These are phyloP conservation scores for Cryptococcus floricola DNA, from an alignment of 1,284 basidiomycete genomes.

Conservation along the genomic window DNA sequence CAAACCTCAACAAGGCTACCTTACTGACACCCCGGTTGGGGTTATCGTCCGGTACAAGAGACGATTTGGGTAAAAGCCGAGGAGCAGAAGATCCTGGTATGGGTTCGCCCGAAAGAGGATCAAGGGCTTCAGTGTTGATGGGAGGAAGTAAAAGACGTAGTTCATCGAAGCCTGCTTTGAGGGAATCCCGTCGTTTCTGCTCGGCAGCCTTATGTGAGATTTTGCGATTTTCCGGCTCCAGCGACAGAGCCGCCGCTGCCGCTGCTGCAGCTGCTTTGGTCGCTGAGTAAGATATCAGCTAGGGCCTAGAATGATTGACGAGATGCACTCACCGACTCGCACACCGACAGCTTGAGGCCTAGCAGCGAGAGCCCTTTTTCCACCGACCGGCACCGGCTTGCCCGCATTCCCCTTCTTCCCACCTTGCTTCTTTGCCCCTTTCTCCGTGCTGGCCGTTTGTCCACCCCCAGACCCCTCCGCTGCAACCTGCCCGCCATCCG, in stretches of 20 bases:
- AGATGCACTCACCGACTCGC: slow-evolving; percentile 22
- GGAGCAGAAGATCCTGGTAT: slow-evolving; percentile 81
- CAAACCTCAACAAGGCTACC: slow-evolving; percentile 82
- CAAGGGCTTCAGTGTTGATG: slow-evolving; percentile 63
- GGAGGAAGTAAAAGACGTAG: slow-evolving; percentile 81
- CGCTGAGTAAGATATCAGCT: slow-evolving; percentile 10
- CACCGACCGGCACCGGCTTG: slow-evolving; percentile 11
- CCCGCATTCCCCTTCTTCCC: background rate
- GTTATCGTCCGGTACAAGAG: slow-evolving; percentile 68
- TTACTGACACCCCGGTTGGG: slow-evolving; percentile 95
- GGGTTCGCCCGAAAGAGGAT: slow-evolving; percentile 62
- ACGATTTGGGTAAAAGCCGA: slow-evolving; percentile 70
- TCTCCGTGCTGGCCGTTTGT: background rate
- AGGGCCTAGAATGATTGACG: background rate
- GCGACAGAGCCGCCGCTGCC: slow-evolving; percentile 21
- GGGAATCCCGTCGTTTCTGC: slow-evolving; percentile 90
- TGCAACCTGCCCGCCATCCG: background rate
- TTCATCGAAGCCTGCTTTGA: slow-evolving; percentile 95
- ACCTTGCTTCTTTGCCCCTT: background rate
- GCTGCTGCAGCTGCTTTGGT: slow-evolving; percentile 36
- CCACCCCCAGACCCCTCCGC: background rate
- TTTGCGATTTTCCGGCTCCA: slow-evolving; percentile 54
- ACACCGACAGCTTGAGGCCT: slow-evolving; percentile 35
- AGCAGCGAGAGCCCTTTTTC: slow-evolving; percentile 38
- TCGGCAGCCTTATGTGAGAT: slow-evolving; percentile 96